phyloP scores from a whole-genome alignment of 1,284 basidiomycete species.

The Melampsora abietis-canadensis region DNA sequence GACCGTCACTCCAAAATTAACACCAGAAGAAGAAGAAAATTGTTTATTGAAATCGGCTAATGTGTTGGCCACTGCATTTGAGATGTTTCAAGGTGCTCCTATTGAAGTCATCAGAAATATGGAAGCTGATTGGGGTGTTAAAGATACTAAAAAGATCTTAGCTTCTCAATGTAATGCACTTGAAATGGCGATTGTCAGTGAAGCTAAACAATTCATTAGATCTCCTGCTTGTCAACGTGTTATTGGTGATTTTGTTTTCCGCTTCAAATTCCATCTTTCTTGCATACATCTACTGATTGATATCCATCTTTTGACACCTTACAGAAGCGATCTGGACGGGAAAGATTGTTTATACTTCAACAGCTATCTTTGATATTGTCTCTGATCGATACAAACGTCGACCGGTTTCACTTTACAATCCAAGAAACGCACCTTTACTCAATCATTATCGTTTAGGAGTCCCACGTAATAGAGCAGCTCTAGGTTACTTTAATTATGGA shows the following conservation, averaged over 20 bases:
- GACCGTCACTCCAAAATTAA: slow-evolving; percentile 19
- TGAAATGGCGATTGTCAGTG: slow-evolving; percentile 50
- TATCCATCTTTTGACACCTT: not conserved
- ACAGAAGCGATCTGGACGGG: slow-evolving; percentile 50
- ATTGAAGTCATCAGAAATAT: slow-evolving; percentile 6
- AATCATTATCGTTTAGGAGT: slow-evolving; percentile 55
- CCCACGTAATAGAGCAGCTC: slow-evolving; percentile 51
- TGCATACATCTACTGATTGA: not conserved
- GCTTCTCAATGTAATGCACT: slow-evolving; percentile 46
- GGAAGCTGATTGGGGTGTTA: slow-evolving; percentile 26
- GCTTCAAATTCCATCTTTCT: not conserved
- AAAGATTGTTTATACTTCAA: slow-evolving; percentile 50
- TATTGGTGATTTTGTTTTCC: slow-evolving; percentile 46
- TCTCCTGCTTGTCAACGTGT: slow-evolving; percentile 50
- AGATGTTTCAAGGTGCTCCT: slow-evolving; percentile 33
- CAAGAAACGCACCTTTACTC: slow-evolving; percentile 54
- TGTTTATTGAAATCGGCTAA: slow-evolving; percentile 42
- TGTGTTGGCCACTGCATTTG: slow-evolving; percentile 34
- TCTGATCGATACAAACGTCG: slow-evolving; percentile 55
- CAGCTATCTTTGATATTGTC: slow-evolving; percentile 49
- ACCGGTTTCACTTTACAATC: slow-evolving; percentile 54
- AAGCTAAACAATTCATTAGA: slow-evolving; percentile 50
- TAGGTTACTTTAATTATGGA: slow-evolving; percentile 51
- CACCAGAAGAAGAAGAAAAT: slow-evolving; percentile 32
- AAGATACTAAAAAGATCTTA: slow-evolving; percentile 25